Evolutionary conservation across 2,329 filamentous ascomycete species (phyloP), one percentile per base, ranked within the genome.

Genomic region (Colletotrichum nymphaeae): DNA sequence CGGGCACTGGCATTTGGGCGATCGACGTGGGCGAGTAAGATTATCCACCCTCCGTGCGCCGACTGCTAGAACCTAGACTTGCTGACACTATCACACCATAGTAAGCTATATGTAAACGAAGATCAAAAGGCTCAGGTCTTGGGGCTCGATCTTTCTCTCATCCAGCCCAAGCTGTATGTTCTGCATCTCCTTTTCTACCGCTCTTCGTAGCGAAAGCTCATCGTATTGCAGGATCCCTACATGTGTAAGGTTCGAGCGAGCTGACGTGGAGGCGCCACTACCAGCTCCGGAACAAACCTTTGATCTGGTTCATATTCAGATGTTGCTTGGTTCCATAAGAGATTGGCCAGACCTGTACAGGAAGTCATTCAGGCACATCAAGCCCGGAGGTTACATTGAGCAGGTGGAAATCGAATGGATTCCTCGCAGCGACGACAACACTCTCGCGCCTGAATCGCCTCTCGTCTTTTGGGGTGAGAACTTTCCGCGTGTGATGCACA

Each of bases 1-100:
- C 93, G 75, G 96, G 95, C 24, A 97, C 95, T 1, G 95, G 95
- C 52, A 96, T 97, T 74, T 98, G 96, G 96, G 91, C 93, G 53
- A 94, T 97, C 77, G 93, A 96, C 76, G 93, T 98, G 84, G 93
- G 93, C 75, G 92, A 93, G 89, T 94, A 86, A 84, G 90, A 81
- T 16, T 6, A 49, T 30, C 53, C 30, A 46, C 46, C n/a, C 16
- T 30, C 30, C 32, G 22, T n/a, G 30, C 60, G 16, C 35, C 35
- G 37, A 22, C 12, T 53, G n/a, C 16, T 26, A 57, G 22, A 59
- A 42, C 53, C 9, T 7, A 88, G 63, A 91, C 92, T 46, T 19
- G 67, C 72, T 74, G 42, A 74, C 35, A 46, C 9, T 4, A 16
- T 52, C 28, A 12, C 28, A 12, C n/a, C 49, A 8, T 28, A 75